Evolutionary conservation across 2,329 filamentous ascomycete genomes (phyloP).

Genomic region (Thyridium curvatum): DNA sequence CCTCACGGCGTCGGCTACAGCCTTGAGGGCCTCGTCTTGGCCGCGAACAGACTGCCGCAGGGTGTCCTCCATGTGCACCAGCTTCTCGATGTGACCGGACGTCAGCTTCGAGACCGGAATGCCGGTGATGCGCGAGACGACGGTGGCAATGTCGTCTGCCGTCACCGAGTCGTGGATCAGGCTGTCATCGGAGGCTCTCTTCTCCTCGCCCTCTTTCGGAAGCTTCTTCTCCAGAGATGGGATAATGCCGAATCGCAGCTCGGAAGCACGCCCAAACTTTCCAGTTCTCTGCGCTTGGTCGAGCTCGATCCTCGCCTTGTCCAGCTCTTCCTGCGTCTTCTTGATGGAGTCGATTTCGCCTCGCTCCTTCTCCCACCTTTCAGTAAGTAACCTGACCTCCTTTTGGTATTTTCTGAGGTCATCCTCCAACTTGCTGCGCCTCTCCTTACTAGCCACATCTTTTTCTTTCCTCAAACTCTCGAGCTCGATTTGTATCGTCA

Average conservation of each 20-base stretch:
- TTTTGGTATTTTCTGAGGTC: constrained; percentile 71
- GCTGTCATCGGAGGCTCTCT: constrained; percentile 23
- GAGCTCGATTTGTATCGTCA: constrained; percentile 95
- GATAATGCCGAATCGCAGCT: constrained; percentile 83
- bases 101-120: constrained; percentile 92
- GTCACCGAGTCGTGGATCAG: constrained; percentile 94
- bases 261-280: constrained; percentile 84
- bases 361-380: constrained; percentile 86
- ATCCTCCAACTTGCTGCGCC: constrained; percentile 76
- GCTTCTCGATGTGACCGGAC: constrained; percentile 86
- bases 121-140: constrained; percentile 86
- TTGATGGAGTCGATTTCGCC: constrained; percentile 83
- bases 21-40: constrained; percentile 87
- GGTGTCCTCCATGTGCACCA: constrained; percentile 92
- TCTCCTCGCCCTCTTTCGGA: constrained; percentile 61
- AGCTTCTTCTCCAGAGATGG: constrained; percentile 74
- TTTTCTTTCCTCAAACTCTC: constrained; percentile 93
- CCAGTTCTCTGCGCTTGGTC: constrained; percentile 83
- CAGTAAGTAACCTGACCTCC: constrained; percentile 66
- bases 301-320: constrained; percentile 76
- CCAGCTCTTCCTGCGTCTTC: constrained; percentile 79
- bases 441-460: constrained; percentile 81
- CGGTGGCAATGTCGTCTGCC: constrained; percentile 85
- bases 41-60: constrained; percentile 79
- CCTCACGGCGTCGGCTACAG: constrained; percentile 87